Evolutionary conservation across 2,329 filamentous ascomycete species (phyloP), one percentile per base, ranked within the genome.

Genomic region (Pseudopithomyces chartarum): DNA sequence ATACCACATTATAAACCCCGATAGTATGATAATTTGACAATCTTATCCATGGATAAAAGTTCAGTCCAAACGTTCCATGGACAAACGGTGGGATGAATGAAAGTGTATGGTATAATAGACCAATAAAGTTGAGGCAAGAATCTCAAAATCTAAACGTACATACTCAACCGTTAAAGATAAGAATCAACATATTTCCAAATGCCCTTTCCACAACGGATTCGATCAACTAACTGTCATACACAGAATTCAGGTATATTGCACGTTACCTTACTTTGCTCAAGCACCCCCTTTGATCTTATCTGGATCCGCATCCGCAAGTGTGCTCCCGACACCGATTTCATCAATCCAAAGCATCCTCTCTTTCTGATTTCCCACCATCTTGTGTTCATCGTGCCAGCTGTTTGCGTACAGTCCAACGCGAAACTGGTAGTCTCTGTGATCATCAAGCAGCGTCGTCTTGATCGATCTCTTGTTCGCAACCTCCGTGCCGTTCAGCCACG

Each of bases 371-470:
- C 56, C 52, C 12, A 44, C 17, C 34, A 52, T 49, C 36, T 45
- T 45, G 6, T 39, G 7, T 5, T 58, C 70, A 57, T 83, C 80
- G 55, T 80, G 69, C 81, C 81, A 83, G 11, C 76, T 75, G 62
- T 82, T 83, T 0, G 80, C 81, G 66, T 84, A 83, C 32, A 83
- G 66, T 0, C 81, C 81, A 12, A 82, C 76, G 6, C 76, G 68
- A 67, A 81, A 83, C 65, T 80, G 71, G 61, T 82, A 83, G 4
- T 65, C 58, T 33, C 52, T 22, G 5, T 73, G 70, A 22, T 76
- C 71, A 56, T 82, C 80, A 13, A 74, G 69, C 20, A 83, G 70
- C 1, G 78, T 84, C 2, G 81, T 83, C n/a, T 72, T 59, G 4
- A 81, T 64, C 46, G 76, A 69, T 29, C 60, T 69, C 54, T 68